Base-by-base conservation (phyloP, 305 asterid genomes). In the Solanum hybrid region DNA sequence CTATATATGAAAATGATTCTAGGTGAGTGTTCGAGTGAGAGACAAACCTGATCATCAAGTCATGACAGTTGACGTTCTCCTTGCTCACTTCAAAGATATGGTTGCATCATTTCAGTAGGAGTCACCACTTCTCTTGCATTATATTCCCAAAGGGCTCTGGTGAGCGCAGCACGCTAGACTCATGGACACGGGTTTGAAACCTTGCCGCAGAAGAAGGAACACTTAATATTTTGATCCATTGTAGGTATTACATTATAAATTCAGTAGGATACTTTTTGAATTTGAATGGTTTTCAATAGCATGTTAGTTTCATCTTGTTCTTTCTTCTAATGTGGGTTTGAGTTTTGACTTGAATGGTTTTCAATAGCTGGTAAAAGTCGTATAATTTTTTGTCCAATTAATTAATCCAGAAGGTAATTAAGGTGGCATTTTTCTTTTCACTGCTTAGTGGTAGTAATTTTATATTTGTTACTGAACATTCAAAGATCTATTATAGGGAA, bases 11-110 rank as follows among this genome's bases (percentile, higher is more conserved):
- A n/a, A 86, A 46, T 80, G 33, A 42, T 87, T 77, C 42, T 91
- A 93, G 95, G 93, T 93, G 16, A 93, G 93, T 14, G 92, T 92
- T 35, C 91, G 94, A 29, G 92, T 91, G 36, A 91, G 94, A 75
- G 95, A 92, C 87, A 67, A 86, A 16, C 82, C 89, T n/a, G 90
- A 84, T 3, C 92, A 91, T 88, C 42, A 91, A 34, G 92, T 88
- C 34, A 79, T 79, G 92, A 89, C 84, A 2, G 69, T 91, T 74
- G 92, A 91, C 2, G 91, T 86, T 14, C 94, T 93, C 61, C 92
- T 93, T 33, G 34, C 73, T 16, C 92, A 87, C 22, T 93, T 92
- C 89, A 91, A 88, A 40, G 90, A 86, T 9, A 89, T 90, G 88
- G 90, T 91, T 24, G 92, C 89, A 67, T 92, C 93, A 40, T 89